Evolutionary conservation across 768 basidiomycete species (phyloP), one percentile per base, ranked within the genome.

Genomic region (Rossbeevera mucosa): DNA sequence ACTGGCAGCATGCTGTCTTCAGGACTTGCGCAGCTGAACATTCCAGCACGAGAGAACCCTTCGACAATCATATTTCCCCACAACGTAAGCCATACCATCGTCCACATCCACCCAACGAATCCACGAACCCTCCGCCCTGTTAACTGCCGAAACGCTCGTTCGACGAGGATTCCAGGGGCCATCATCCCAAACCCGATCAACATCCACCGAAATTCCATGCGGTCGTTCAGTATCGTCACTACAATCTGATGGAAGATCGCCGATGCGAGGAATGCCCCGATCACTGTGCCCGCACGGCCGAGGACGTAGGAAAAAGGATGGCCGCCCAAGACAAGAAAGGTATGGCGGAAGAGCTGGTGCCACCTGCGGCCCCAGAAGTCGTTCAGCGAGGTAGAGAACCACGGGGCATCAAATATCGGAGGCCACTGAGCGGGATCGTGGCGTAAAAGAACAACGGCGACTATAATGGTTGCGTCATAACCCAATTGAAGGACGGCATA

Each of bases 211-310:
- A 77, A 68, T 25, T 82, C 79, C 0, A 71, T 66, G 6, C 74
- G 76, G 7, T 67, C 63, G 2, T 77, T 76, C 72, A 82, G 71
- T 0, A 77, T 74, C 74, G 78, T 79, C 44, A 80, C 42, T 5
- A 76, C 74, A 5, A 76, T 42, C 50, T 80, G 71, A 54, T 88
- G 86, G 12, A 85, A 61, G 8, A 82, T 30, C 2, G 73, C 83
- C 0, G 86, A 87, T 4, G 77, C 61, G 1, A 79, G 53, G 62
- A 86, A 87, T 5, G 76, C 74, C 8, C 83, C 82, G 2, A 86
- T 36, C 2, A 85, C 67, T 1, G 65, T 70, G 2, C 79, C 82
- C 0, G 62, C 48, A 9, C 76, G 74, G 2, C 85, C 83, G 16
- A 78, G 58, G 11, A 82, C 36, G 26, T 64, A 53, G 20, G 61